Percentiles rank a stretch among this genome's conserved stretches.
Evolutionary conservation across 805 yeast genomes (phyloP).

Genomic region (Cyberlindnera mycetangii): DNA sequence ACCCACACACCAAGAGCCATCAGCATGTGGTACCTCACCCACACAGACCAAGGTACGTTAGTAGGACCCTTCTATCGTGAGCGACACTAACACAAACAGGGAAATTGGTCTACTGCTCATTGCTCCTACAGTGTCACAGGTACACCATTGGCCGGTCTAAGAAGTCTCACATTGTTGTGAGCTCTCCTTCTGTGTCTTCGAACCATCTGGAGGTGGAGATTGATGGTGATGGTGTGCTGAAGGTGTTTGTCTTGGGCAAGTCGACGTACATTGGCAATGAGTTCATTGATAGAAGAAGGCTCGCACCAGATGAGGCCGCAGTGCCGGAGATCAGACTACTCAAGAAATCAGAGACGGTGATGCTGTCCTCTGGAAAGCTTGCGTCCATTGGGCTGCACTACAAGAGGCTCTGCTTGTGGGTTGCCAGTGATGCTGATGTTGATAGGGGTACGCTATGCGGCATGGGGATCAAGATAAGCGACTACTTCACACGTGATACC

Average conservation of each 20-base stretch:
- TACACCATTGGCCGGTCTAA: constrained; percentile 1
- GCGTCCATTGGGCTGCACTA: background rate
- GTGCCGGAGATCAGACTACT: background rate
- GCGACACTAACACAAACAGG: background rate
- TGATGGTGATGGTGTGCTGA: background rate
- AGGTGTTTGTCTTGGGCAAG: background rate
- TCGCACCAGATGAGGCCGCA: background rate
- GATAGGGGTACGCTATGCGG: background rate
- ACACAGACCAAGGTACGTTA: background rate
- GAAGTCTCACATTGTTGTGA: background rate
- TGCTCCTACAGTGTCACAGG: background rate
- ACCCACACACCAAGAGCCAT: background rate
- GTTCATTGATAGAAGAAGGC: background rate
- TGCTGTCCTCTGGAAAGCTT: background rate
- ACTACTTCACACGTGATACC: constrained; percentile 1
- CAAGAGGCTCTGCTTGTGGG: background rate
- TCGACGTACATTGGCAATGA: background rate
- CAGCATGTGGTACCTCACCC: background rate
- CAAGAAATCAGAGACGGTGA: background rate
- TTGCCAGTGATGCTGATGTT: background rate
- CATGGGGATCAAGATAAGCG: constrained; percentile 2
- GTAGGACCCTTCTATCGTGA: background rate
- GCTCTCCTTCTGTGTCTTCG: background rate
- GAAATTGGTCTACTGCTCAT: background rate
- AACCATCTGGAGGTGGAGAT: background rate